A percentile compares a stretch with the other conserved stretches of the same genome.
Evolutionary conservation across 768 basidiomycete species (phyloP).

Genomic region (Pulveroboletus sp.): DNA sequence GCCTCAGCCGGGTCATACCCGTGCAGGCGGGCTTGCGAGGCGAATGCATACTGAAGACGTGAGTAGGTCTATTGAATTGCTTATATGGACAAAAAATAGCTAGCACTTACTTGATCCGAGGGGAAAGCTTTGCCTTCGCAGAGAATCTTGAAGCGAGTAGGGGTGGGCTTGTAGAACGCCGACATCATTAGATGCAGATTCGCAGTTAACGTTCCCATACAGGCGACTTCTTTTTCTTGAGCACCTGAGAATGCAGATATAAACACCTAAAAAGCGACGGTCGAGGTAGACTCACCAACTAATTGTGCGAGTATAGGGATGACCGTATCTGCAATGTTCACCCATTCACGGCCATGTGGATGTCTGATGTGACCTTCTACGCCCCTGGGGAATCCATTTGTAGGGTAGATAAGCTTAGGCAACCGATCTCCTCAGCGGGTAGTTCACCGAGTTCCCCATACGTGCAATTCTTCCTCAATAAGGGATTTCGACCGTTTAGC

Average conservation of each 20-base stretch:
- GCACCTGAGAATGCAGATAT: conserved; percentile 56
- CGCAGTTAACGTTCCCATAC: conserved; percentile 91
- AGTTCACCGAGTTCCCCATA: conserved; percentile 72
- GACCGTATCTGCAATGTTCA: conserved; percentile 66
- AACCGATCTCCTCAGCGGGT: conserved; percentile 10
- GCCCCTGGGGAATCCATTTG: conserved; percentile 45
- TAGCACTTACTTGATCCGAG: conserved; percentile 77
- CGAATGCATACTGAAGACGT: conserved; percentile 79
- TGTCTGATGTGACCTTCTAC: conserved; percentile 90
- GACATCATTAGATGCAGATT: conserved; percentile 96
- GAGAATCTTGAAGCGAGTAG: conserved; percentile 84
- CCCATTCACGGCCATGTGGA: conserved; percentile 82
- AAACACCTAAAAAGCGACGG: conserved; percentile 9
- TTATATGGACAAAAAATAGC: conserved; percentile 6
- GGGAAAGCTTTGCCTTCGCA: conserved; percentile 95
- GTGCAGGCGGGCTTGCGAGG: conserved; percentile 83
- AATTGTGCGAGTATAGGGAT: conserved; percentile 74
- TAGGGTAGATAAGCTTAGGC: conserved; percentile 1
- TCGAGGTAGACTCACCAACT: conserved; percentile 55
- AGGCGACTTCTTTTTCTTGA: conserved; percentile 84
- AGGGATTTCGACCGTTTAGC: conserved; percentile 69
- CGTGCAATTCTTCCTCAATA: conserved; percentile 76
- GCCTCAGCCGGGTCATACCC: conserved; percentile 69
- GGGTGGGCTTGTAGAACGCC: conserved; percentile 88
- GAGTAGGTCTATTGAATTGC: conserved; percentile 10